phyloP scores from a whole-genome alignment of 2,329 filamentous ascomycete species.

The Verticillium albo-atrum region DNA sequence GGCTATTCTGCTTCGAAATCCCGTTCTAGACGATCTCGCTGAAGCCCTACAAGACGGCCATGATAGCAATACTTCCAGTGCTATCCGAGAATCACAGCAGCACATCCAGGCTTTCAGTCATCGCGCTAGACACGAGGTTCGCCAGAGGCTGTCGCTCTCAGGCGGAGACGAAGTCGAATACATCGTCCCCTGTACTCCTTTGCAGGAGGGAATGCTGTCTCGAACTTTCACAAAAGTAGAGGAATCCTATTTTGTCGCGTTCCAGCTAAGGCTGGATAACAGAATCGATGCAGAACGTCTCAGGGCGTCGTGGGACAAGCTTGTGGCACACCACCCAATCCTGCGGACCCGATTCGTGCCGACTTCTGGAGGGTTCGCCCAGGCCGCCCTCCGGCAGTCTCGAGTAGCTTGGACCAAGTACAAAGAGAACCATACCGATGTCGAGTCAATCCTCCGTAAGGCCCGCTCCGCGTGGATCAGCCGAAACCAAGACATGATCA shows the following conservation, averaged over 20 bases:
- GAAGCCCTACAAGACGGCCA: conserved; percentile 23
- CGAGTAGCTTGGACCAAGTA: conserved; percentile 39
- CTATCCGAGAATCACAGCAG: conserved; percentile 50
- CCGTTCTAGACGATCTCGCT: conserved; percentile 43
- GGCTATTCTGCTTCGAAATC: conserved; percentile 62
- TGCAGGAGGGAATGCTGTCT: conserved; percentile 84
- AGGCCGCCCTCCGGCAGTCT: conserved; percentile 55
- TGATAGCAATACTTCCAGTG: conserved; percentile 9
- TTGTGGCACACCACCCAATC: conserved; percentile 53
- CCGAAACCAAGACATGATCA: conserved; percentile 43
- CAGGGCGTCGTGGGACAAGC: conserved; percentile 49
- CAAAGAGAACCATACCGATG: conserved; percentile 16
- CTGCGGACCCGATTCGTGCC: conserved; percentile 69
- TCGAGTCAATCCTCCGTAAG: conserved; percentile 27
- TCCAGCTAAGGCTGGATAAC: conserved; percentile 52
- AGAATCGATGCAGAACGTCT: conserved; percentile 44
- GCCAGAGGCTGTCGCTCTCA: conserved; percentile 22
- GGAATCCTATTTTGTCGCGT: conserved; percentile 72
- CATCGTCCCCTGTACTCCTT: conserved; percentile 75
- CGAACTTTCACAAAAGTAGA: conserved; percentile 54
- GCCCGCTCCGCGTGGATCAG: conserved; percentile 47
- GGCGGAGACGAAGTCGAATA: conserved; percentile 54
- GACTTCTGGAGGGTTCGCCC: conserved; percentile 71
- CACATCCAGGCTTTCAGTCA: conserved; percentile 60
- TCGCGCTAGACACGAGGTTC: conserved; percentile 50